Percentiles rank a stretch among this genome's conserved stretches.
phyloP scores from a whole-genome alignment of 495 filamentous ascomycete species.

The Penicillium diatomitis region DNA sequence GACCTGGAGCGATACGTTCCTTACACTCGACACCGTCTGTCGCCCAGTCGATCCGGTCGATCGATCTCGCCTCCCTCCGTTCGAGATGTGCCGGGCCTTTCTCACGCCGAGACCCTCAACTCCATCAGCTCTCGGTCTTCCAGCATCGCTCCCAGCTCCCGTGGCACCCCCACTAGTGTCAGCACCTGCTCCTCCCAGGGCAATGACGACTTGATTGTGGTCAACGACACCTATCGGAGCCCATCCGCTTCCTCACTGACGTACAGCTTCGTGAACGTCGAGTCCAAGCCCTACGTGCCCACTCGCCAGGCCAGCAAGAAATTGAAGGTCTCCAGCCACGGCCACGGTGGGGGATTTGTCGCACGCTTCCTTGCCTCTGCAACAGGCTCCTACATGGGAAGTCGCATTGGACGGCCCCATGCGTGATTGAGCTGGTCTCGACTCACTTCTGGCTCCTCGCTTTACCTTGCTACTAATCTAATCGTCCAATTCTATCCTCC shows the following conservation, averaged over 20 bases:
- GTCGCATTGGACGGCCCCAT: constrained; percentile 27
- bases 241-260: constrained; percentile 20
- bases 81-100: constrained; percentile 38
- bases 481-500: no score
- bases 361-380: constrained; percentile 37
- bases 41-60: constrained; percentile 21
- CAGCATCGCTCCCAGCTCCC: constrained; percentile 33
- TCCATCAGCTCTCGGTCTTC: constrained; percentile 43
- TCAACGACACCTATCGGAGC: constrained; percentile 26
- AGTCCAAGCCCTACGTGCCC: constrained; percentile 19
- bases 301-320: constrained; percentile 35
- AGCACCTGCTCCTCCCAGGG: constrained; percentile 33
- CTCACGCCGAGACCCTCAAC: constrained; percentile 35
- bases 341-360: constrained; percentile 27
- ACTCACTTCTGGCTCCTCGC: neutral
- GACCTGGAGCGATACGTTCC: constrained; percentile 32
- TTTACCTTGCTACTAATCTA: no score
- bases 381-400: constrained; percentile 34
- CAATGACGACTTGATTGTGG: constrained; percentile 27
- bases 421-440: constrained; percentile 22
- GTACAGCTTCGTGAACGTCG: constrained; percentile 29
- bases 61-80: constrained; percentile 45
- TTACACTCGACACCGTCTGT: constrained; percentile 29
- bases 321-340: constrained; percentile 23
- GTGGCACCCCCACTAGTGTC: constrained; percentile 33